Base-by-base conservation (phyloP, 2,329 filamentous ascomycete genomes). In the Juglanconis sp. region DNA sequence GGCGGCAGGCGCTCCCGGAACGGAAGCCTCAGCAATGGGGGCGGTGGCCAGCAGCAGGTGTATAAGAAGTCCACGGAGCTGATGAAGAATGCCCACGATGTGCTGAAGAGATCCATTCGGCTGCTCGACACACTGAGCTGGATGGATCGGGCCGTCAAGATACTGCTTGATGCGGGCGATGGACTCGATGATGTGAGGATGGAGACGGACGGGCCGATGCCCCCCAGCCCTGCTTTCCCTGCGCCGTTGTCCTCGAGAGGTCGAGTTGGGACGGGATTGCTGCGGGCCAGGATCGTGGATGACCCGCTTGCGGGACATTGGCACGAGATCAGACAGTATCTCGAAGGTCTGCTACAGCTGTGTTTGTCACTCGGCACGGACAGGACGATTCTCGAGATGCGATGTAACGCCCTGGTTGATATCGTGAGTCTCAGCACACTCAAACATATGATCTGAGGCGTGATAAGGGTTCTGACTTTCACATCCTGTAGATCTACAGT, bases 21-120 rank as follows among this genome's bases (percentile, higher is more conserved):
- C 35, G 57, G 57, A 3, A 40, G 40, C 40, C 5, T n/a, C 10
- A 13, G 40, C 15, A 49, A 47, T 30, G n/a, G 40, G 38, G 46
- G 15, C 55, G 67, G 62, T 11, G 62, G 68, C 48, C 64, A 65
- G 44, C 53, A 71, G 8, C 74, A 72, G 65, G 73, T 76, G 0
- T 74, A 74, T 3, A 77, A 76, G 65, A 76, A 77, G 51, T 79
- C 77, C 61, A 78, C 78, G 3, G 74, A 76, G 53, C 71, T 79
- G 17, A 79, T 79, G 77, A 79, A 79, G 65, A 72, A 76, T 53
- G 77, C 77, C 0, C 77, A 80, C 40, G 76, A 79, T 46, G 77
- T 78, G 1, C 67, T 79, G 31, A 78, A 78, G 57, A 74, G 74
- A 11, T 75, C 76, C 1, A 79, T 80, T 54, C 75, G 78, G 57